Evolutionary conservation across 148 eudicot genomes (phyloP).

Genomic region (Silene latifolia): DNA sequence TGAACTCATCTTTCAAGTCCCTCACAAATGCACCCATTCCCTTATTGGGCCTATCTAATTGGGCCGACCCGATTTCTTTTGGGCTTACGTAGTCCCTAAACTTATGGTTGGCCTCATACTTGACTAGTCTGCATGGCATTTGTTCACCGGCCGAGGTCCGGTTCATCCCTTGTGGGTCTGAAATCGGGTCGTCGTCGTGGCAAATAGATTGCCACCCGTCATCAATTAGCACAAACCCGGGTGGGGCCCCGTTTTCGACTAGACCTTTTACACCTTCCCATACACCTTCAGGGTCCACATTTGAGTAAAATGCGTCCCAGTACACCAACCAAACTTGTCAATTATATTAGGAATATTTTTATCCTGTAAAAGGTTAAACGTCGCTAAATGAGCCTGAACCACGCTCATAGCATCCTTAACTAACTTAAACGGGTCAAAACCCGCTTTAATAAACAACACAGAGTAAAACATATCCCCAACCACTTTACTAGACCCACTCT

Average conservation of each 20-base stretch:
- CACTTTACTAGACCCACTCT: conserved; percentile 58
- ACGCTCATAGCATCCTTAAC: conserved; percentile 55
- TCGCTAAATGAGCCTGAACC: conserved; percentile 49
- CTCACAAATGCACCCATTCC: conserved; percentile 69
- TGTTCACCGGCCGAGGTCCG: no score
- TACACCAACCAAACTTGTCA: conserved; percentile 89
- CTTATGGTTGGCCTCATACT: conserved; percentile 9
- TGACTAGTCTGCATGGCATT: no score
- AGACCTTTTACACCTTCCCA: no score
- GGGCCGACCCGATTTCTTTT: neutral
- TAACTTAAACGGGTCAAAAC: conserved; percentile 46
- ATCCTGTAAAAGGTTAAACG: conserved; percentile 58
- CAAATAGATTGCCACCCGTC: no score
- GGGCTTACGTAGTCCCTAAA: conserved; percentile 60
- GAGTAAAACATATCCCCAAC: conserved; percentile 26
- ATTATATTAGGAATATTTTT: conserved; percentile 57
- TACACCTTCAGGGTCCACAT: conserved; percentile 49
- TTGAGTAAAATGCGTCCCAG: conserved; percentile 84
- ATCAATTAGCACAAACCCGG: no score
- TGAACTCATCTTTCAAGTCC: conserved; percentile 63
- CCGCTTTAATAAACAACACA: conserved; percentile 48
- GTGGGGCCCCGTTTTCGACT: no score
- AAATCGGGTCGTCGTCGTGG: no score
- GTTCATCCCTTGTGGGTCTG: no score
- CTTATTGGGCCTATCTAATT: conserved; percentile 9